Percentiles rank a stretch among this genome's conserved stretches.
Evolutionary conservation across 2,329 filamentous ascomycete species (phyloP).

Genomic region (Metarhizium brunneum): DNA sequence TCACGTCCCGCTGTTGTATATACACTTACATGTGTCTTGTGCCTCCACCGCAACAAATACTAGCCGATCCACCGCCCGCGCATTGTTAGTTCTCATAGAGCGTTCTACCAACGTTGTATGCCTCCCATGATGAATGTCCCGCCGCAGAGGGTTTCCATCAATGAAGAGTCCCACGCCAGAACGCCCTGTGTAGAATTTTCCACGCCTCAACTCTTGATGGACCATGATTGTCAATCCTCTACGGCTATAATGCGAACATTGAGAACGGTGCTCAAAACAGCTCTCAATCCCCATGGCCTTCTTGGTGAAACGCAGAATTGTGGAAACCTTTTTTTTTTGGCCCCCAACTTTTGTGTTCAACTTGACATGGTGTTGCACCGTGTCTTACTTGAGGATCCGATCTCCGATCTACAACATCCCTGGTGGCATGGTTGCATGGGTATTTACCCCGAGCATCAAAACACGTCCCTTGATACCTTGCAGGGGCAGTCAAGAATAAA

Average conservation of each 20-base stretch:
- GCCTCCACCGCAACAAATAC: neutral
- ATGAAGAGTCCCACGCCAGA: neutral
- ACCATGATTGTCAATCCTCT: neutral
- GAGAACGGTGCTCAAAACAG: neutral
- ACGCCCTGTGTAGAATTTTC: neutral
- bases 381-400: slow-evolving; percentile 1
- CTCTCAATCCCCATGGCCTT: neutral
- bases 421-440: neutral
- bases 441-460: neutral
- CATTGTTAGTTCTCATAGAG: neutral
- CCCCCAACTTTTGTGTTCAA: neutral
- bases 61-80: neutral
- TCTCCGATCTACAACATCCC: slow-evolving; percentile 2
- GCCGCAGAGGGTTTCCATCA: neutral
- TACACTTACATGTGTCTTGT: neutral
- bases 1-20: neutral
- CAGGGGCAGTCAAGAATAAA: too few species aligned
- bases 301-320: neutral
- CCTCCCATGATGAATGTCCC: neutral
- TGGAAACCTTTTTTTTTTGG: neutral
- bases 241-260: too few species aligned
- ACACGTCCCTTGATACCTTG: too few species aligned
- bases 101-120: neutral
- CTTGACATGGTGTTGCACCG: neutral
- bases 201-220: neutral